Base-by-base conservation (phyloP, 78 protist genomes). In the Anaeramoeba ignava region DNA sequence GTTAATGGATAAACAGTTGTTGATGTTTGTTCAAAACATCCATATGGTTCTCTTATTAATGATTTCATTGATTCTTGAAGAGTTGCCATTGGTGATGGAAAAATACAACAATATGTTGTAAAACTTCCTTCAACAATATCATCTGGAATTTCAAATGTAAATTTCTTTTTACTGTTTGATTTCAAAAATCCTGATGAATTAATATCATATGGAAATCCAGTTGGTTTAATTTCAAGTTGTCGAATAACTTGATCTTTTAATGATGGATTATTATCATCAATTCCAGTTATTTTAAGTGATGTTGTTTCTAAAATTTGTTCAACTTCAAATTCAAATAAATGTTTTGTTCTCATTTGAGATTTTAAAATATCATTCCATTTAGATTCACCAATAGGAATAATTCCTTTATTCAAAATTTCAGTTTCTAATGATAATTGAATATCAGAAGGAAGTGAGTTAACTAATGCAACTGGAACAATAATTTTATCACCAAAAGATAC, bases 1-100 rank as follows among this genome's bases (percentile, higher is more conserved):
- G 8, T 17, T 73, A 42, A 1, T 2, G 88, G 88, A 17, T 86
- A 86, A 36, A 84, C 83, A 17, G 85, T 82, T 33, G 41, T 2
- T 31, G 82, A 82, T 17, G 84, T 81, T 33, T 86, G 84, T 41
- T 86, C 87, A 31, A 86, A 86, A 36, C 88, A 86, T 38, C 88
- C 85, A 2, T n/a, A 86, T 23, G 88, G 85, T 78, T 86, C 84
- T 3, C 67, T 78, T 33, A 86, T 39, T 27, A 83, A 42, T 40
- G 88, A 37, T 2, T 82, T 37, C 39, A 83, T n/a, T 17, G 88
- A 78, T 39, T 2, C 0, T 2, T 27, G 0, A 27, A 86, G 1
- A 40, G 17, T 80, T 33, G 82, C 78, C 39, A 38, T 3, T 36
- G 87, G 87, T 33, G 87, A 54, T 2, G 83, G 33, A 33, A 34